Base-by-base conservation (phyloP, 345 rosid species). In the Citrus hindsii region DNA sequence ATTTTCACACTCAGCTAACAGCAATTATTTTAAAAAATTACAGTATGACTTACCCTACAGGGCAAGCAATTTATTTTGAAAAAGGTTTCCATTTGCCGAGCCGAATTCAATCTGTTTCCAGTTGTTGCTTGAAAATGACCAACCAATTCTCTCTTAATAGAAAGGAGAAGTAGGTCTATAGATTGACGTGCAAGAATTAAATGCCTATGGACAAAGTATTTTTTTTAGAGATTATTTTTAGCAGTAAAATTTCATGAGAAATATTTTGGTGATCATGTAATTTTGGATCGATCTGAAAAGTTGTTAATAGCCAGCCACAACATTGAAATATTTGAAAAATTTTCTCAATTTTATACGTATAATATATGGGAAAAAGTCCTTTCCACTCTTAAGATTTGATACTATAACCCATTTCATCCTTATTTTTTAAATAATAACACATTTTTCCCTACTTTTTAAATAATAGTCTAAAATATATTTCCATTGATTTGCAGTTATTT, bases 401-500 rank as follows among this genome's bases (percentile, higher is more conserved):
- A 1, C 1, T 10, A 42, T 12, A 42, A 12, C 4, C 0, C 16
- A 42, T 10, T 9, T 42, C 13, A 42, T 42, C 2, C 0, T 35
- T 35, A 1, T 35, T 35, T 35, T 35, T 35, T 35, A 35, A 35
- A 35, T 35, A 35, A 35, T 35, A 35, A 35, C 8, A 35, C 2
- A 35, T 48, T 48, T 48, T 18, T 48, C 2, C 0, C 4, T 14
- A 1, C 0, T 48, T 48, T 14, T 48, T 1, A 3, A 14, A 48
- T 0, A 40, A 40, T 40, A 40, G 0, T 0, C 13, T 40, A 40
- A 42, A 42, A 42, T 12, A 42, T 0, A 0, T 0, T 42, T 42
- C 16, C 0, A 0, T 42, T 0, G 1, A 42, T 12, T 42, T 42
- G 0, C 4, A 3, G 14, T 42, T 42, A 42, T 0, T 42, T 42